phyloP scores from a whole-genome alignment of 768 basidiomycete genomes.

The Kondoa malvinella region DNA sequence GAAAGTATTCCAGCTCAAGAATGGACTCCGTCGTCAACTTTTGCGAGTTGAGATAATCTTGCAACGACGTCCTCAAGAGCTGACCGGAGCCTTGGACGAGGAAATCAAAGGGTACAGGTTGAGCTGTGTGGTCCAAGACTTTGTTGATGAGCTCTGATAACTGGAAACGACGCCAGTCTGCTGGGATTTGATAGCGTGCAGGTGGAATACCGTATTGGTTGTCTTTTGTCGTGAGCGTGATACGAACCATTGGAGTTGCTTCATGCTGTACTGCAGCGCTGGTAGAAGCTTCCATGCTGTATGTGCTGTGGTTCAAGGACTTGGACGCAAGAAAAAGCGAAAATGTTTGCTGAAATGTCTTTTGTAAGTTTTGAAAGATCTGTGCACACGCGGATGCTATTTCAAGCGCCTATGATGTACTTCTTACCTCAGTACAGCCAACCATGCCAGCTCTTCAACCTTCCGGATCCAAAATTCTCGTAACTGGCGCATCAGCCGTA shows the following conservation, averaged over 20 bases:
- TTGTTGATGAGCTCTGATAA: slow-evolving; percentile 95
- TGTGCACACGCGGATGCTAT: background rate
- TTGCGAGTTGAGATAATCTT: slow-evolving; percentile 40
- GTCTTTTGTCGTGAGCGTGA: slow-evolving; percentile 49
- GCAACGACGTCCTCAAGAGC: slow-evolving; percentile 52
- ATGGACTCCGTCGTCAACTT: slow-evolving; percentile 70
- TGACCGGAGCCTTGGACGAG: slow-evolving; percentile 45
- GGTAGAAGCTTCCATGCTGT: background rate
- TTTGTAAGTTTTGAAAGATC: background rate
- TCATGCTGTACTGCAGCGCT: background rate
- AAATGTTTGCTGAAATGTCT: background rate
- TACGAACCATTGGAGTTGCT: slow-evolving; percentile 17
- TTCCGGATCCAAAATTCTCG: background rate
- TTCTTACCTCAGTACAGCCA: background rate
- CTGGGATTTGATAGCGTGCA: slow-evolving; percentile 83
- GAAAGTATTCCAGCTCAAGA: slow-evolving; percentile 78
- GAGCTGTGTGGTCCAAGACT: slow-evolving; percentile 39
- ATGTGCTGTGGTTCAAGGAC: background rate
- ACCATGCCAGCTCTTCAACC: background rate
- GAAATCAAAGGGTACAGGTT: slow-evolving; percentile 83
- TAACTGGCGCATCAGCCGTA: background rate
- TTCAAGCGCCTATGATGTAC: background rate
- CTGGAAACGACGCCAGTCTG: slow-evolving; percentile 81
- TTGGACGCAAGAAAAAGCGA: background rate
- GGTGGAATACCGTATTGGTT: slow-evolving; percentile 57